Conservation (phyloP, 164 flowering plant genomes). For the Stephania cephalantha region DNA sequence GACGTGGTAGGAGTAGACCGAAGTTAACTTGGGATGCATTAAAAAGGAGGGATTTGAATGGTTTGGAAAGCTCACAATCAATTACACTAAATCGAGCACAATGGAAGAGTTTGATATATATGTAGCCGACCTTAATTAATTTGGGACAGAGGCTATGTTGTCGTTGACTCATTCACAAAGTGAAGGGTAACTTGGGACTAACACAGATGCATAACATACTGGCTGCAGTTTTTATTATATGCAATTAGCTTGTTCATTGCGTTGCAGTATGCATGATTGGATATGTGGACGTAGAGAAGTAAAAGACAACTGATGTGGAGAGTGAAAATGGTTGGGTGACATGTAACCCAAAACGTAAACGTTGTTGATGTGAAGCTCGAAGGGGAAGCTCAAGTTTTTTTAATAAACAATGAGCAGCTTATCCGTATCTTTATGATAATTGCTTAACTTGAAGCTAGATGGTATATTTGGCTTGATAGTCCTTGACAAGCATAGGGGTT, state of each 20-base stretch:
- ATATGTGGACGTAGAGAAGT: neutral
- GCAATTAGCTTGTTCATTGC: neutral
- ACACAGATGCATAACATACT: no score
- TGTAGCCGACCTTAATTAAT: no score
- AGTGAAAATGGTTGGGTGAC: neutral
- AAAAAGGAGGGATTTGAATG: no score
- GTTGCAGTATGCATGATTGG: neutral
- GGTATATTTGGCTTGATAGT: neutral
- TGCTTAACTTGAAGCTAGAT: neutral
- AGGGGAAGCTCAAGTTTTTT: neutral
- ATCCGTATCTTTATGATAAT: neutral
- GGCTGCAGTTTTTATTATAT: no score
- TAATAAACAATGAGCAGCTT: neutral
- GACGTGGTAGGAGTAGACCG: no score
- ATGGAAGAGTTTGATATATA: no score
- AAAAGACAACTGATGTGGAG: neutral
- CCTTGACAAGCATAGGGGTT: neutral
- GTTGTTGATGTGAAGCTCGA: neutral
- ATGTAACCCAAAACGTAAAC: neutral
- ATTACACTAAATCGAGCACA: no score
- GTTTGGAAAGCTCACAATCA: no score
- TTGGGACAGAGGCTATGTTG: no score
- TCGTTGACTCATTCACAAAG: no score
- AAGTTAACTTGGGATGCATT: no score
- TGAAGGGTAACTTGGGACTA: no score